These are phyloP conservation scores for Chytridiales sp. DNA, from an alignment of 371 early-diverging fungal species.

Conservation along the genomic window DNA sequence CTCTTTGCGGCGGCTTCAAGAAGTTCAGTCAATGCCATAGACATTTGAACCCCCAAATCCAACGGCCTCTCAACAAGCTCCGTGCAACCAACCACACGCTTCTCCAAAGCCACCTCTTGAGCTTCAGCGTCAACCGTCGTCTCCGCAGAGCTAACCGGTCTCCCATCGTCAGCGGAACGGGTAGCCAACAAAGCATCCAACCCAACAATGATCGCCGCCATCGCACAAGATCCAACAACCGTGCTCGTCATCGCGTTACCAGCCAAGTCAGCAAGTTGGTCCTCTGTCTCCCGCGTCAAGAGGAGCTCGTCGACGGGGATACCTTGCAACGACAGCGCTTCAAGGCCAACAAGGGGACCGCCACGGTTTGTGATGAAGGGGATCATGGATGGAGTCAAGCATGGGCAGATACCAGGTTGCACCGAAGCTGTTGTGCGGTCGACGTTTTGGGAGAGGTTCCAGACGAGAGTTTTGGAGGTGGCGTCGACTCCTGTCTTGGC, in stretches of 20 bases:
- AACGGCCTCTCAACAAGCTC: constrained; percentile 5
- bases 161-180: too few relatives aligned
- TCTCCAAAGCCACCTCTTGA: background rate
- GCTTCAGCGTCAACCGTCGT: background rate
- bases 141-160: background rate
- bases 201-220: constrained; percentile 33
- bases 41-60: constrained; percentile 9
- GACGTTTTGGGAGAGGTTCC: constrained; percentile 45
- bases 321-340: constrained; percentile 41
- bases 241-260: constrained; percentile 48
- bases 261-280: constrained; percentile 41
- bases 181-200: constrained; percentile 9
- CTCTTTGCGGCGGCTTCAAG: constrained; percentile 23
- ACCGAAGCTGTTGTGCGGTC: constrained; percentile 31
- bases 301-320: constrained; percentile 38
- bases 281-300: constrained; percentile 39
- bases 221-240: constrained; percentile 38
- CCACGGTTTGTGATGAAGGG: constrained; percentile 43
- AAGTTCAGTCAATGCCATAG: constrained; percentile 1
- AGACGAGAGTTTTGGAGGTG: constrained; percentile 40
- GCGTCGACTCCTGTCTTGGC: constrained; percentile 33
- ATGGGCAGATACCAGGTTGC: constrained; percentile 36
- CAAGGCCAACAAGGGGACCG: constrained; percentile 41
- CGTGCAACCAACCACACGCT: constrained; percentile 16
- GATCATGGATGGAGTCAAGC: constrained; percentile 42